phyloP scores from a whole-genome alignment of 2,329 filamentous ascomycete genomes.

The Diaporthe amygdali region DNA sequence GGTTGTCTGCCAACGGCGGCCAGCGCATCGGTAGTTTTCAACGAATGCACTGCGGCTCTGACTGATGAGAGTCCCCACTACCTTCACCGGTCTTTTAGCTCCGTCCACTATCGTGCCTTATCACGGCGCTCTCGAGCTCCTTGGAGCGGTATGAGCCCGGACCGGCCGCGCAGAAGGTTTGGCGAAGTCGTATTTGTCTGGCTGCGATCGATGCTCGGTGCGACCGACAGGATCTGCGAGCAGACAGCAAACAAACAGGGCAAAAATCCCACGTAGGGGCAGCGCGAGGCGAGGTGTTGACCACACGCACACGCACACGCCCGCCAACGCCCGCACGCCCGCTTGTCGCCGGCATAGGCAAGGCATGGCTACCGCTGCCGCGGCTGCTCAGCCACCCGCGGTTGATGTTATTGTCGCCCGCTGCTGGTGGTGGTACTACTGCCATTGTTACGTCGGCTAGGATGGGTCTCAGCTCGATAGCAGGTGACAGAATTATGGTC shows the following conservation, averaged over 20 bases:
- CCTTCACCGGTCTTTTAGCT: slow-evolving; percentile 25
- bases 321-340: neutral
- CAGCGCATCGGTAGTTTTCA: slow-evolving; percentile 4
- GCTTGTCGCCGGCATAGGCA: slow-evolving; percentile 9
- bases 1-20: slow-evolving; percentile 14
- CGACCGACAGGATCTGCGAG: slow-evolving; percentile 7
- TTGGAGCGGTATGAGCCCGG: slow-evolving; percentile 9
- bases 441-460: neutral
- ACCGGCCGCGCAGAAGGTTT: neutral
- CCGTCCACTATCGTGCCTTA: slow-evolving; percentile 19
- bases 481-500: neutral
- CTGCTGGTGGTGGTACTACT: neutral
- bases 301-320: neutral
- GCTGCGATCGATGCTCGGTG: slow-evolving; percentile 8
- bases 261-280: slow-evolving; percentile 4
- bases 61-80: slow-evolving; percentile 9
- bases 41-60: slow-evolving; percentile 7
- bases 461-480: neutral
- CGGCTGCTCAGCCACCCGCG: slow-evolving; percentile 1
- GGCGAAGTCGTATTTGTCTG: slow-evolving; percentile 1
- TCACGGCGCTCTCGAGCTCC: slow-evolving; percentile 8
- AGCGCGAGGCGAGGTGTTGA: neutral
- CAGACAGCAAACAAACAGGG: neutral
- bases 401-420: neutral
- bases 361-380: slow-evolving; percentile 9